Base-by-base conservation (phyloP, 2,329 filamentous ascomycete species). In the Aureobasidium sp. region DNA sequence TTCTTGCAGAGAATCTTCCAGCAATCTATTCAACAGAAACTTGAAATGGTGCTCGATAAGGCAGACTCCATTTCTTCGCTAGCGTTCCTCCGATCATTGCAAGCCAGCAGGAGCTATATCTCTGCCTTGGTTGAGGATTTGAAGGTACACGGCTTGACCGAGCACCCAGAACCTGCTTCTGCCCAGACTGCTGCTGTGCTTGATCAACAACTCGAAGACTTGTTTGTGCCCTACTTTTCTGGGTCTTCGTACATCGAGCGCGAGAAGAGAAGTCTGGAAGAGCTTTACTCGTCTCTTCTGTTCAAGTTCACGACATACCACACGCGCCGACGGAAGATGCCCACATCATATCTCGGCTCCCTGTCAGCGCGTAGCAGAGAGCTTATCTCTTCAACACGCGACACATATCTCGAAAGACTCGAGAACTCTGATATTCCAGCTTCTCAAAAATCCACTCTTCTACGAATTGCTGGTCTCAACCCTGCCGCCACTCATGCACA, bases 271-370 rank as follows among this genome's bases (percentile, higher is more conserved):
- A 86, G 83, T 75, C 77, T 93, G 64, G 89, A 92, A 70, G 90
- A 93, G 70, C 76, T 93, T 2, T 93, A 96, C 76, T 93, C 91
- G 61, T 96, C 94, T 0, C 78, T 99, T 60, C 83, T 97, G 5
- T 96, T 99, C 83, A 96, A 95, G 69, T 99, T 94, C 71, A 95
- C 91, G 17, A 88, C 95, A n/a, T 97, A 93, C 71, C 94, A 99
- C 74, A 91, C 88, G 0, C 81, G 87, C 64, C 83, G 91, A 65
- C 93, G 96, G 74, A 97, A 95, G 79, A 87, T 88, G 29, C 89
- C 92, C 1, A 91, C 90, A 0, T 91, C 91, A 0, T 97, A 97
- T 73, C 95, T 97, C 81, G 91, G 90, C 20, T 93, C 92, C 2
- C 81, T 97, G 34, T 89, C 92, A 3, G 92, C 96, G 69, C 89